Percentiles rank a stretch among this genome's conserved stretches.
Conservation (phyloP, 2,329 filamentous ascomycete genomes). For the Lithohypha guttulata region DNA sequence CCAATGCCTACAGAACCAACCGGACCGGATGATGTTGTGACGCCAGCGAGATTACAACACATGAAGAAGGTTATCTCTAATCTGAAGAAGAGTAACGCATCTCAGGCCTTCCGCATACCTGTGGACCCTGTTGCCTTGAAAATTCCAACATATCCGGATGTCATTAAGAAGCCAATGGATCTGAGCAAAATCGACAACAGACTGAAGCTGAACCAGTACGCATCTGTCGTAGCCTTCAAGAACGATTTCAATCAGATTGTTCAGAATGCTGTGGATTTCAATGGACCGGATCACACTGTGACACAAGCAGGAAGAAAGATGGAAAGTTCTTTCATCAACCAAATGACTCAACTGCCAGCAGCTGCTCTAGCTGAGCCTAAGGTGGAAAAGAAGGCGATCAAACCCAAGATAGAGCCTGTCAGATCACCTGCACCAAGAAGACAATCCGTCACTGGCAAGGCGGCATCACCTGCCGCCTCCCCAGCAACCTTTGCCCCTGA, state of each 20-base stretch:
- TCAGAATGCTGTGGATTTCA: conserved; percentile 70
- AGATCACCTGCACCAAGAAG: conserved; percentile 38
- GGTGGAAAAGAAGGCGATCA: conserved; percentile 49
- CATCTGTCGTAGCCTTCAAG: conserved; percentile 59
- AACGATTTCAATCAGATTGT: conserved; percentile 68
- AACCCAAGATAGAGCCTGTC: conserved; percentile 26
- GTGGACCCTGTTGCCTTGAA: conserved; percentile 65
- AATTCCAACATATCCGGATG: conserved; percentile 62
- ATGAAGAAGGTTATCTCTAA: conserved; percentile 23
- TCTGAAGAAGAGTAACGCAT: conserved; percentile 76
- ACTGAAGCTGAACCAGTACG: conserved; percentile 60
- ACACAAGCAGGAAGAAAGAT: conserved; percentile 56
- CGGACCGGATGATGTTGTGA: conserved; percentile 18
- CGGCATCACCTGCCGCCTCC: conserved; percentile 38
- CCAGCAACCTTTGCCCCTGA: conserved; percentile 62
- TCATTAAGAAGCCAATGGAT: conserved; percentile 74
- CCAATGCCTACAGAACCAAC: conserved; percentile 15
- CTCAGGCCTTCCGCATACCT: conserved; percentile 62
- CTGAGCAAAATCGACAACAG: conserved; percentile 71
- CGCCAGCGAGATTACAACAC: conserved; percentile 16
- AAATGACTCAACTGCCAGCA: conserved; percentile 46
- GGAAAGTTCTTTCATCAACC: conserved; percentile 48
- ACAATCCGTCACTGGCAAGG: conserved; percentile 36
- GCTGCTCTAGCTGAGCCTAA: conserved; percentile 50
- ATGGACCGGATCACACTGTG: conserved; percentile 65